These are phyloP conservation scores for Sutorius australiensis DNA, from an alignment of 768 basidiomycete genomes.

Conservation along the genomic window DNA sequence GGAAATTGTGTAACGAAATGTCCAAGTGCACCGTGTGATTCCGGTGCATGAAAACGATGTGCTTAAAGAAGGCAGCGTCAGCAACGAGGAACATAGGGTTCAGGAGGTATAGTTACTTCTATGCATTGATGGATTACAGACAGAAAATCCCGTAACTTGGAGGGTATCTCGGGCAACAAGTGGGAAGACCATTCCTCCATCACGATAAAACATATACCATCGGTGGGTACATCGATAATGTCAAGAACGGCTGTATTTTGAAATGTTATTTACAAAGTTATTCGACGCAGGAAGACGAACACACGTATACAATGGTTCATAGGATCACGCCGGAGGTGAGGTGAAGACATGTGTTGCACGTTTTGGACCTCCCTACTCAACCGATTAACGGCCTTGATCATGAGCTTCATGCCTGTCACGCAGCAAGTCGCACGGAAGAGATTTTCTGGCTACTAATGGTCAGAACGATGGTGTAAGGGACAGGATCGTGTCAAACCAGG, in stretches of 20 bases:
- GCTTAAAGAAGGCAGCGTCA: constrained; percentile 37
- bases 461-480: constrained; percentile 2
- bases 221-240: constrained; percentile 50
- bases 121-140: constrained; percentile 61
- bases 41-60: constrained; percentile 66
- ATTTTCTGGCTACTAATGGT: constrained; percentile 54
- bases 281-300: constrained; percentile 25
- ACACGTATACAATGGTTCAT: constrained; percentile 77
- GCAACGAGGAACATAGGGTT: background rate
- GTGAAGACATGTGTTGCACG: constrained; percentile 52
- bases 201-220: constrained; percentile 61
- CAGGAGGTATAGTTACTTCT: constrained; percentile 43
- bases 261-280: constrained; percentile 4
- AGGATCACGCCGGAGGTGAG: constrained; percentile 50
- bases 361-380: constrained; percentile 60
- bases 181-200: constrained; percentile 81
- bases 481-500: constrained; percentile 42
- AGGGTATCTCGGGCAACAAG: constrained; percentile 48
- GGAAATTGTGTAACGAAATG: constrained; percentile 64
- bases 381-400: constrained; percentile 67
- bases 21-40: constrained; percentile 67
- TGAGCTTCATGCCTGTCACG: constrained; percentile 48
- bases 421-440: constrained; percentile 63
- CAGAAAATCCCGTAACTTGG: constrained; percentile 51
- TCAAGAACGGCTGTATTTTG: constrained; percentile 55